Evolutionary conservation across 1,139 yeast species (phyloP).

Genomic region (Sporopachydermia cereana): DNA sequence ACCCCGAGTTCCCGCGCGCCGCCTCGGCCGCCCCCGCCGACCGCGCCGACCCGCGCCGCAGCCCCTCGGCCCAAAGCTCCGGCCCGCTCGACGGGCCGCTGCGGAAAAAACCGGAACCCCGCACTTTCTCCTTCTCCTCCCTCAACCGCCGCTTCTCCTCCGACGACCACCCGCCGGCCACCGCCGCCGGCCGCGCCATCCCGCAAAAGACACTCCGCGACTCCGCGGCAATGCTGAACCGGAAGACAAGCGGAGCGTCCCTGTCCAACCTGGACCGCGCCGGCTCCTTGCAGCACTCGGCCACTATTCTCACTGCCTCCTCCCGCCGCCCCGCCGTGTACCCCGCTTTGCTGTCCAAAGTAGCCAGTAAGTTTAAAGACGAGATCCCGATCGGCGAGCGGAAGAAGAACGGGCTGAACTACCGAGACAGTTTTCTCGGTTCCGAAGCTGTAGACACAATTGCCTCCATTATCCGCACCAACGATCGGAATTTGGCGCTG

Average conservation of each 20-base stretch:
- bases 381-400: constrained; percentile 63
- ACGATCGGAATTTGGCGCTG: constrained; percentile 83
- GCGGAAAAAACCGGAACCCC: constrained; percentile 7
- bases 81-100: background rate
- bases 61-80: background rate
- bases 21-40: background rate
- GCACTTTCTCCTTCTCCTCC: constrained; percentile 25
- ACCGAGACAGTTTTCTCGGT: constrained; percentile 92
- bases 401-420: constrained; percentile 87
- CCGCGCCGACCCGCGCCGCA: too few relatives aligned
- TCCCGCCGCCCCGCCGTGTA: constrained; percentile 57
- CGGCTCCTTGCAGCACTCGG: constrained; percentile 13
- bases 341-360: constrained; percentile 81
- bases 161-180: constrained; percentile 16
- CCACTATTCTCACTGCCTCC: constrained; percentile 33
- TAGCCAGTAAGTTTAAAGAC: constrained; percentile 69
- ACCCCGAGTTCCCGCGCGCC: background rate
- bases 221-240: background rate
- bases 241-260: background rate
- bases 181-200: constrained; percentile 29
- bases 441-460: constrained; percentile 86
- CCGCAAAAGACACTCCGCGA: constrained; percentile 25
- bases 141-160: constrained; percentile 14
- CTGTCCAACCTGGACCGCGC: background rate
- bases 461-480: constrained; percentile 74